phyloP scores from a whole-genome alignment of 169 alveolate genomes.

The Plasmodium fragile region DNA sequence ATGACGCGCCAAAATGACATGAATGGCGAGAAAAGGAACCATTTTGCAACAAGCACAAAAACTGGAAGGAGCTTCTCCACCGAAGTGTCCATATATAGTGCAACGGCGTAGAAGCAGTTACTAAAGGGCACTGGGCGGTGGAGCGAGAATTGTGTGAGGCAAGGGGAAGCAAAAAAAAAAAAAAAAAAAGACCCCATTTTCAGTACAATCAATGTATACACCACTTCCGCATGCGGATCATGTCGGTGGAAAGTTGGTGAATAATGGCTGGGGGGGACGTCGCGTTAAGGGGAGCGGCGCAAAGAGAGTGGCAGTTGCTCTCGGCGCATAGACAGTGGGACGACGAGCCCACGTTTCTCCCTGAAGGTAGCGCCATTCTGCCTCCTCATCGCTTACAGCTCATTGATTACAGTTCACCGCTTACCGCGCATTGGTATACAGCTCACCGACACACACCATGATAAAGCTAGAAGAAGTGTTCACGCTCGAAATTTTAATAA shows the following conservation, averaged over 20 bases:
- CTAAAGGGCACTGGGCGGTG: background rate
- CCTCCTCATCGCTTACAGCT: background rate
- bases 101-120: background rate
- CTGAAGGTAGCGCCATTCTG: background rate
- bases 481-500: constrained; percentile 61
- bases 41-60: background rate
- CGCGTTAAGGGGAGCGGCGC: background rate
- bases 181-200: background rate
- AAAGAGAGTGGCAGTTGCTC: too few relatives aligned
- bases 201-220: background rate
- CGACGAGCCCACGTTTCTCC: background rate
- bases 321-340: background rate
- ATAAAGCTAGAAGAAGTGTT: constrained; percentile 48
- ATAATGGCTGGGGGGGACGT: background rate
- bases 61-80: background rate
- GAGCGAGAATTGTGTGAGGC: background rate
- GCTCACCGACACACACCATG: background rate
- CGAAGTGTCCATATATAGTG: background rate
- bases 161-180: background rate
- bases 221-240: background rate
- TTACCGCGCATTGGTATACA: background rate
- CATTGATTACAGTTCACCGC: too few relatives aligned
- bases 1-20: background rate
- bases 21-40: background rate
- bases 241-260: background rate